These are phyloP conservation scores for Myxozyma mucilagina DNA, from an alignment of 805 yeast species.

Conservation along the genomic window DNA sequence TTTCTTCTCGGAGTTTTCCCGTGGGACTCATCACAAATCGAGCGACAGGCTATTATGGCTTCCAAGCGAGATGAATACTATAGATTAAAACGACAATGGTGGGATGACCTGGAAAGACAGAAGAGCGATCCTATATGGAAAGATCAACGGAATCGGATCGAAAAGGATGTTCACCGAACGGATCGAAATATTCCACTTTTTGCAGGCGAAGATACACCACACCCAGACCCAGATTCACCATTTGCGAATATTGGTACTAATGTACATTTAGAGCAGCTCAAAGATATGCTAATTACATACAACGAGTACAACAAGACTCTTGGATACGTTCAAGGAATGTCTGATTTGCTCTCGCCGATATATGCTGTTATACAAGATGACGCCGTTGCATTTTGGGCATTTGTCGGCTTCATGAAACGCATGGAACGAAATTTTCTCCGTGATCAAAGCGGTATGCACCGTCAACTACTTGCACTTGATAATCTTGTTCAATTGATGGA, in stretches of 20 bases:
- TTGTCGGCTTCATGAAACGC: conserved; percentile 81
- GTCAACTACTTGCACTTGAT: conserved; percentile 79
- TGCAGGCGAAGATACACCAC: conserved; percentile 48
- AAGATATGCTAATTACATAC: conserved; percentile 80
- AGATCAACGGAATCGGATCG: conserved; percentile 86
- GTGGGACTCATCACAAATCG: conserved; percentile 78
- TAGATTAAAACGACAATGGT: conserved; percentile 61
- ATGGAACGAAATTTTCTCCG: conserved; percentile 93
- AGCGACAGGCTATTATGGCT: conserved; percentile 58
- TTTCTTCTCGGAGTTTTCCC: conserved; percentile 81
- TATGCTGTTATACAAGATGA: conserved; percentile 68
- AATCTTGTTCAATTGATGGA: conserved; percentile 87
- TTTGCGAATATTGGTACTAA: conserved; percentile 70
- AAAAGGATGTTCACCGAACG: conserved; percentile 89
- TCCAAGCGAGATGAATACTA: conserved; percentile 63
- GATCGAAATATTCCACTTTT: conserved; percentile 76
- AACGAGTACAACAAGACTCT: conserved; percentile 79
- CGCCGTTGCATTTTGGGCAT: conserved; percentile 82
- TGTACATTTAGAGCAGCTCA: conserved; percentile 68
- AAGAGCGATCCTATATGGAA: conserved; percentile 71
- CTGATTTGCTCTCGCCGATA: conserved; percentile 85
- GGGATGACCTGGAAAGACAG: conserved; percentile 62
- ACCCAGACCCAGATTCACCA: conserved; percentile 48
- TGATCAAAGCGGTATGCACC: conserved; percentile 90
- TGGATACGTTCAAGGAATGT: conserved; percentile 98